A percentile compares a stretch with the other conserved stretches of the same genome.
Conservation (phyloP, 768 basidiomycete species). For the Exidia glandulosa region DNA sequence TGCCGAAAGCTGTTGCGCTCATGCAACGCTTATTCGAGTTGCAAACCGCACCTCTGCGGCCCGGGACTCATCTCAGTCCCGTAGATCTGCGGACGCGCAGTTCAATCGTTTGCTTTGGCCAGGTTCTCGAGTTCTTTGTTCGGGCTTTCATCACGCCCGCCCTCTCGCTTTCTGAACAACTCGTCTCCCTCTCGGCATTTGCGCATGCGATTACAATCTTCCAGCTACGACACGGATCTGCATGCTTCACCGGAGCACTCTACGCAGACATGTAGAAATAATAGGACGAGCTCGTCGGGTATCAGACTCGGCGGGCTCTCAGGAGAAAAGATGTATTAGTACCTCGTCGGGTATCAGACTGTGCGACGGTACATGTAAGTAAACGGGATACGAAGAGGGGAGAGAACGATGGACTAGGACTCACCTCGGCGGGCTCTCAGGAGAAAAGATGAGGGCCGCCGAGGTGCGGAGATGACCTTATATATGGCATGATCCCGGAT, state of each 20-base stretch:
- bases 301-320: too few relatives aligned
- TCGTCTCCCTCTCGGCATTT: neutral
- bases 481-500: too few relatives aligned
- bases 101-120: neutral
- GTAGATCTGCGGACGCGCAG: neutral
- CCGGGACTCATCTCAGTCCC: neutral
- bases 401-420: too few relatives aligned
- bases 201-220: neutral
- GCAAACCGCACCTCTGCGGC: neutral
- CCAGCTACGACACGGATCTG: slow-evolving; percentile 5
- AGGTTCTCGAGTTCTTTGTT: neutral
- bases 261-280: too few relatives aligned
- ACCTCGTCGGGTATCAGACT: too few relatives aligned
- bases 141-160: neutral
- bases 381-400: too few relatives aligned
- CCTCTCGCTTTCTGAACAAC: neutral
- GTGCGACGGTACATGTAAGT: too few relatives aligned
- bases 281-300: too few relatives aligned
- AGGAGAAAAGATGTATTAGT: too few relatives aligned
- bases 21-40: neutral
- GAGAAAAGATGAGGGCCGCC: too few relatives aligned
- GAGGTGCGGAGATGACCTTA: too few relatives aligned
- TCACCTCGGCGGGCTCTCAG: too few relatives aligned
- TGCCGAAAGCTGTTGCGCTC: neutral
- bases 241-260: slow-evolving; percentile 19